Conservation (phyloP, 2,329 filamentous ascomycete species). For the Lasiodiplodia sp. region DNA sequence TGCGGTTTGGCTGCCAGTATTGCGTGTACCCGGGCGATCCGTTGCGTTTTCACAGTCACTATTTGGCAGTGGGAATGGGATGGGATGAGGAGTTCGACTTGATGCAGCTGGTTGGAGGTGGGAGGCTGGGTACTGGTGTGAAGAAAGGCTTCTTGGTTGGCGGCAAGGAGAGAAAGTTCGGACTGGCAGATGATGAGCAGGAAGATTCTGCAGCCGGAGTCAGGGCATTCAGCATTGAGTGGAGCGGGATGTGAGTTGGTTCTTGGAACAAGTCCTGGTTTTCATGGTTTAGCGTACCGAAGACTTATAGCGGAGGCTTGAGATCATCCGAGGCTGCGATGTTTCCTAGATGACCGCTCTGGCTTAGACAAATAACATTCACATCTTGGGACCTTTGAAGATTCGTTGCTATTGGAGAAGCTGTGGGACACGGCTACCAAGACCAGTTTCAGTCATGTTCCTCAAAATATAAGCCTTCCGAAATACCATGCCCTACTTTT, state of each 20-base stretch:
- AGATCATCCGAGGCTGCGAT: not conserved
- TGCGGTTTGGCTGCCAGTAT: conserved; percentile 94
- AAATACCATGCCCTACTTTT: no score
- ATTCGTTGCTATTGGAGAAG: not conserved
- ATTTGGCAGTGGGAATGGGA: conserved; percentile 80
- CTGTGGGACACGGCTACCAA: no score
- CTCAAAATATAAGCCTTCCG: no score
- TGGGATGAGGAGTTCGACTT: conserved; percentile 89
- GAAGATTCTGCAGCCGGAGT: conserved; percentile 12
- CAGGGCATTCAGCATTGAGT: conserved; percentile 29
- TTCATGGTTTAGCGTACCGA: not conserved
- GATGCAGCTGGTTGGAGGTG: conserved; percentile 84
- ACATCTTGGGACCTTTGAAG: not conserved
- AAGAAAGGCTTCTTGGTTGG: conserved; percentile 95
- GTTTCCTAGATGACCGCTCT: not conserved
- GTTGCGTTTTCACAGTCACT: conserved; percentile 93
- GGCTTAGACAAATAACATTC: not conserved
- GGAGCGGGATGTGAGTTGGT: conserved; percentile 27
- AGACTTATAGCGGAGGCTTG: not conserved
- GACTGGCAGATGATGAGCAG: conserved; percentile 31
- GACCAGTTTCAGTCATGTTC: no score
- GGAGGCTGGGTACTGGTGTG: conserved; percentile 87
- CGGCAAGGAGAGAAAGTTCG: conserved; percentile 59
- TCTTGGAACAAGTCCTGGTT: not conserved
- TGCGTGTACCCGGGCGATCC: conserved; percentile 96